phyloP scores from a whole-genome alignment of 1,284 basidiomycete genomes.

The Xanthoconium separans region DNA sequence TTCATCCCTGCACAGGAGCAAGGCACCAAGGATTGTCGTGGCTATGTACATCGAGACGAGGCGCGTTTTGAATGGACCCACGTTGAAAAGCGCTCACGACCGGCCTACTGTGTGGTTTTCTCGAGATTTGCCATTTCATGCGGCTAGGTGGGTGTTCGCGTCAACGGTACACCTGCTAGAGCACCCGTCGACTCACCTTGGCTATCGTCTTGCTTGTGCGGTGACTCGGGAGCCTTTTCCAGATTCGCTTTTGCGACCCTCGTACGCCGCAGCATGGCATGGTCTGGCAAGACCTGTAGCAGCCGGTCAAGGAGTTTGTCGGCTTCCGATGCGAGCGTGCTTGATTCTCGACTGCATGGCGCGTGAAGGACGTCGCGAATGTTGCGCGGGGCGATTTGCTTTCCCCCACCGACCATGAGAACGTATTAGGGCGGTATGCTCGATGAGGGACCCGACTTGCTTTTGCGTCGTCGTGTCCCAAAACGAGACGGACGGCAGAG shows the following conservation, averaged over 20 bases:
- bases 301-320: neutral
- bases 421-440: neutral
- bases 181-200: neutral
- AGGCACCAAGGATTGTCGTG: no score
- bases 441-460: conserved; percentile 4
- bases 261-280: neutral
- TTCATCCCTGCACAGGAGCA: neutral
- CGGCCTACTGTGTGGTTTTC: neutral
- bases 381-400: neutral
- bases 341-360: neutral
- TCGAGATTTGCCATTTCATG: neutral
- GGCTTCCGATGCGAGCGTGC: neutral
- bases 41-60: no score
- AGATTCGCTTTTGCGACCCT: neutral
- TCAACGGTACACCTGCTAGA: neutral
- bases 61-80: no score
- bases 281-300: neutral
- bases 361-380: neutral
- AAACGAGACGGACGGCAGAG: conserved; percentile 11
- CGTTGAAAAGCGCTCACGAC: no score
- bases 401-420: conserved; percentile 3
- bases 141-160: neutral
- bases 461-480: conserved; percentile 7
- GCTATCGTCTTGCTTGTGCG: neutral
- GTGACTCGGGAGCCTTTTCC: neutral